Conservation (phyloP, 2,329 filamentous ascomycete species). For the Trichoderma aggressivum region DNA sequence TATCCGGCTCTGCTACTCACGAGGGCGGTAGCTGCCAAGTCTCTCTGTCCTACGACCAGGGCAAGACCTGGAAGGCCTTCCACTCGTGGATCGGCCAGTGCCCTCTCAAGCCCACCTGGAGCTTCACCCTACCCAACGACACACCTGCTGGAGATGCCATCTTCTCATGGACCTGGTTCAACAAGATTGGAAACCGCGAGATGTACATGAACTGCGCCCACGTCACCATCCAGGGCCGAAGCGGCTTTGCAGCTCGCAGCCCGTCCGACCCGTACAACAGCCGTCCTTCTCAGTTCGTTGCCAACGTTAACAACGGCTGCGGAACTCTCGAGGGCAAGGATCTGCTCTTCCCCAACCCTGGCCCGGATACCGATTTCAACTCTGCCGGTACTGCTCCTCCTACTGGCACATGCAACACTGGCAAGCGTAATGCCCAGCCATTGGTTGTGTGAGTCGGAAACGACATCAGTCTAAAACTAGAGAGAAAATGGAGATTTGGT, state of each 20-base stretch:
- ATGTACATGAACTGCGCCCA: conserved; percentile 83
- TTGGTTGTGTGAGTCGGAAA: not conserved
- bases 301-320: conserved; percentile 58
- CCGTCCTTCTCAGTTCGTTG: conserved; percentile 64
- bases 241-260: conserved; percentile 29
- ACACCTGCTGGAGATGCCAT: conserved; percentile 60
- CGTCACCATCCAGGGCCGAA: conserved; percentile 54
- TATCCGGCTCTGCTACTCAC: conserved; percentile 61
- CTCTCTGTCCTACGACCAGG: conserved; percentile 69
- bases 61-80: conserved; percentile 65
- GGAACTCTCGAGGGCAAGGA: conserved; percentile 50
- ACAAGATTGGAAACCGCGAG: conserved; percentile 71
- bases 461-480: not conserved
- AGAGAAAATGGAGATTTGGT: not conserved
- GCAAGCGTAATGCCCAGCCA: not conserved
- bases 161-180: conserved; percentile 75
- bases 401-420: not conserved
- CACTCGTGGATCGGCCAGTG: conserved; percentile 55
- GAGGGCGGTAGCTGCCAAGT: conserved; percentile 73
- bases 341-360: conserved; percentile 59
- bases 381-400: conserved; percentile 11
- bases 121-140: conserved; percentile 63
- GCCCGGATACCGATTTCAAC: conserved; percentile 39
- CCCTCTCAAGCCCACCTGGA: conserved; percentile 52
- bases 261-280: conserved; percentile 41